Base-by-base conservation (phyloP, 352 stramenopile genomes). In the Globisporangium iwayamae region DNA sequence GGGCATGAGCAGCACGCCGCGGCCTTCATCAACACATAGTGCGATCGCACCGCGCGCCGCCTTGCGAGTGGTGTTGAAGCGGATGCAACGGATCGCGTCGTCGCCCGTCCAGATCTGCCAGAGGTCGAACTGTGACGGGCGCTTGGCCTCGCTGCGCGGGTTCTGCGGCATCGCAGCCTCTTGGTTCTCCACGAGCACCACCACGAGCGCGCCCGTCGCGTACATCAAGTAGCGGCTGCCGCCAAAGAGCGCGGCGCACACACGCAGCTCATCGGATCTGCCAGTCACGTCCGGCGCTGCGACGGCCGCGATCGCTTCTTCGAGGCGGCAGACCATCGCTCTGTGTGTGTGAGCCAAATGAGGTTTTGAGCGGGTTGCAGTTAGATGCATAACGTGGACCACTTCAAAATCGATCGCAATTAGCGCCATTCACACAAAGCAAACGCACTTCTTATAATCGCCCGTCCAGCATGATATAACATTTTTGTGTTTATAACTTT, bases 51-150 rank as follows among this genome's bases (percentile, higher is more conserved):
- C 84, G 7, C 79, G 72, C 11, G 79, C 81, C 1, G 66, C 68
- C 28, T 78, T 87, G 43, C 76, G 78, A 34, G 67, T 80, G 1
- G 59, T 52, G 56, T 91, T 90, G 63, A 87, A 89, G 36, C 73
- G 66, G 60, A 90, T 73, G 66, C 81, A 88, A 38, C 64, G 57
- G 1, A 93, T 58, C 1, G 55, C 28, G 32, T 83, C 79, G 22
- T 76, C 64, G 18, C 69, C 70, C 46, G 86, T 67, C 77, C 76
- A 91, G 20, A 87, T 76, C 67, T 93, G 84, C 81, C 82, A 90
- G 30, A 91, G 68, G 59, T 83, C 78, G 55, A 91, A 90, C 58
- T 73, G 68, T 22, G 77, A 82, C 41, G 55, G 36, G 43, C 68
- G 74, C 48, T 66, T 62, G 18, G 65, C 60, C 11, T 76, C 66